Base-by-base conservation (phyloP, 495 filamentous ascomycete species). In the Talaromyces stipitatus region DNA sequence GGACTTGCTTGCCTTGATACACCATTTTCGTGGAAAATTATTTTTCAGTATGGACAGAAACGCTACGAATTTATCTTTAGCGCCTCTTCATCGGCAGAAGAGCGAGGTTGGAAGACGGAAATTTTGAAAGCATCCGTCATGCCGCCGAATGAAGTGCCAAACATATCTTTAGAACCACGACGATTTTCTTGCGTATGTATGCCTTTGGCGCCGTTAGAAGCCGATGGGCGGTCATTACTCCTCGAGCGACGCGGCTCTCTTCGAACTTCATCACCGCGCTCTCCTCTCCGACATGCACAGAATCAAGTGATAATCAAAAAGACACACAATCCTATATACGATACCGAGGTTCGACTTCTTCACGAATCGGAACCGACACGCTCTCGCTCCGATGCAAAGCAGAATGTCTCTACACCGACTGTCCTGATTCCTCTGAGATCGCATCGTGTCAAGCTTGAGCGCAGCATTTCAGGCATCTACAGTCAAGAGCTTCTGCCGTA, bases 1-100 rank as follows among this genome's bases (percentile, higher is more conserved):
- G 92, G 92, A 2, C 69, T 96, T 6, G 88, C 87, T 72, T 97
- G 91, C 65, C 83, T 92, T 64, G 89, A 85, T 18, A 90, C 88
- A 20, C 83, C 85, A 11, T 89, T 89, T 66, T 91, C 91, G 2
- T 97, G 92, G 92, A 98, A 97, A 67, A 66, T 97, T n/a, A 75
- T 88, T 14, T 97, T 97, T 61, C 86, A 92, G 62, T 79, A 82
- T 41, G 78, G 86, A 45, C 79, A 89, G 58, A 84, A 86, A 38
- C 79, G 89, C 18, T 94, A 86, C 66, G 94, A 97, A 71, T 64
- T 96, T 28, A 84, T 96, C 20, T 76, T 96, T 64, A 95, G 89
- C 63, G 92, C 91, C 36, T 96, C 91, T 60, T 92, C 90, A 0
- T 79, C 83, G 3, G 81, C 77, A 51, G 94, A 98, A 64, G 90